A percentile compares a stretch with the other conserved stretches of the same genome.
phyloP scores from a whole-genome alignment of 306 rosid genomes.

The Heteromeles arbutifolia region DNA sequence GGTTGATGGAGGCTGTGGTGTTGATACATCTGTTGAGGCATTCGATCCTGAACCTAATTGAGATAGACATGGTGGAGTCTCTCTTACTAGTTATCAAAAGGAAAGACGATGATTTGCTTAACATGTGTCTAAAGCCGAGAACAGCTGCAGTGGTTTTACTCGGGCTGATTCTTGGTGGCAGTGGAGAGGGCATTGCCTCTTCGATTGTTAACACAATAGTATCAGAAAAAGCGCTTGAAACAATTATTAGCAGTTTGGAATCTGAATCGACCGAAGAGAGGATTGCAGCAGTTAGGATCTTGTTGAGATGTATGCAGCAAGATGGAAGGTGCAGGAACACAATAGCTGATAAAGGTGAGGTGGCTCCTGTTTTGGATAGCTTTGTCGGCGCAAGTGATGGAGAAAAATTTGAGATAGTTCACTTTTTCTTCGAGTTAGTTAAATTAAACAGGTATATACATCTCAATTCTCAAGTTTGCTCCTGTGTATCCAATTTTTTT shows the following conservation, averaged over 20 bases:
- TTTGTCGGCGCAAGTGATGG: slow-evolving; percentile 44
- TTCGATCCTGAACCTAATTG: slow-evolving; percentile 31
- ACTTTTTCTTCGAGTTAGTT: slow-evolving; percentile 62
- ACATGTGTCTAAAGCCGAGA: slow-evolving; percentile 59
- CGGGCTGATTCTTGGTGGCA: slow-evolving; percentile 42
- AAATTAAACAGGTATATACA: slow-evolving; percentile 62
- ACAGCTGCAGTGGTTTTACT: slow-evolving; percentile 69
- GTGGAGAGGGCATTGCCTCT: slow-evolving; percentile 42
- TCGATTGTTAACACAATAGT: slow-evolving; percentile 35
- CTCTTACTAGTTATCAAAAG: slow-evolving; percentile 46
- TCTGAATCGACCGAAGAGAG: slow-evolving; percentile 61
- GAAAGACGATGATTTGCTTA: slow-evolving; percentile 49
- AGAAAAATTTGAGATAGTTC: slow-evolving; percentile 58
- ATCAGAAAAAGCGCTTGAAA: slow-evolving; percentile 43
- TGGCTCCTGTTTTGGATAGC: slow-evolving; percentile 61
- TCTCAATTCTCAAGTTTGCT: not conserved
- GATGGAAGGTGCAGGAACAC: slow-evolving; percentile 69
- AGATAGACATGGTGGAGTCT: slow-evolving; percentile 46
- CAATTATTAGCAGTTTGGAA: slow-evolving; percentile 47
- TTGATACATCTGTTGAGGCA: slow-evolving; percentile 61
- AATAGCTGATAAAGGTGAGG: slow-evolving; percentile 67
- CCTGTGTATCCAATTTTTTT: slow-evolving; percentile 8
- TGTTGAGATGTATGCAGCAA: slow-evolving; percentile 64
- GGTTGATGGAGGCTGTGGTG: slow-evolving; percentile 73
- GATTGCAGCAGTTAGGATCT: slow-evolving; percentile 68